These are phyloP conservation scores for Apophysomyces trapeziformis DNA, from an alignment of 371 early-diverging fungal genomes.

Conservation along the genomic window DNA sequence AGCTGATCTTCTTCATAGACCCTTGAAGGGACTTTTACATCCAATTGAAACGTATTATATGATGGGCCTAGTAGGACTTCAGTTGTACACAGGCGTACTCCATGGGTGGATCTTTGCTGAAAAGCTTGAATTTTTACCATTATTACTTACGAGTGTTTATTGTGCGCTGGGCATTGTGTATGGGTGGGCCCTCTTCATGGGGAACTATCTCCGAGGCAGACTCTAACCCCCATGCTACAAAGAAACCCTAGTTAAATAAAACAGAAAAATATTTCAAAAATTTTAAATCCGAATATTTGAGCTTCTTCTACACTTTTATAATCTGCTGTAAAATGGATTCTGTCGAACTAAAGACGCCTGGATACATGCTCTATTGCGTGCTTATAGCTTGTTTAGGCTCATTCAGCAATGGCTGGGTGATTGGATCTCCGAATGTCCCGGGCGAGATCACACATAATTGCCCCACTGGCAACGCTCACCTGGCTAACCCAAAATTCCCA, in stretches of 20 bases:
- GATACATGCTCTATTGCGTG: slow-evolving; percentile 48
- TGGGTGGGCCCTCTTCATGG: slow-evolving; percentile 65
- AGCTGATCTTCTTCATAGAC: slow-evolving; percentile 19
- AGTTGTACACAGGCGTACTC: slow-evolving; percentile 59
- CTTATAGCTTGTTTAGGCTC: slow-evolving; percentile 41
- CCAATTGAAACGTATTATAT: slow-evolving; percentile 68
- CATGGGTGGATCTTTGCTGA: slow-evolving; percentile 59
- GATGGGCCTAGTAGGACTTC: slow-evolving; percentile 65
- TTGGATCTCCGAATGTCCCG: slow-evolving; percentile 52
- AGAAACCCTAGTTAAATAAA: slow-evolving; percentile 1
- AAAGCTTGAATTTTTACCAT: slow-evolving; percentile 75
- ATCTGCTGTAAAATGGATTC: slow-evolving; percentile 37
- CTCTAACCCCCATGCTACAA: slow-evolving; percentile 9
- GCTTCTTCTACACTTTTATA: neutral
- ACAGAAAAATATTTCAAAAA: slow-evolving; percentile 8
- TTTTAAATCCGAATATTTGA: neutral
- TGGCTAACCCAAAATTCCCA: slow-evolving; percentile 23
- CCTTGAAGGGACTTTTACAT: slow-evolving; percentile 32
- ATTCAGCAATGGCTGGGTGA: slow-evolving; percentile 46
- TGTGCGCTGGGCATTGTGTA: slow-evolving; percentile 80
- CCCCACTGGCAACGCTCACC: slow-evolving; percentile 24
- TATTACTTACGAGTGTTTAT: slow-evolving; percentile 84
- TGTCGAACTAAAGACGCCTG: slow-evolving; percentile 36
- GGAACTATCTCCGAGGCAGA: slow-evolving; percentile 24
- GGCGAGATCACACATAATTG: slow-evolving; percentile 36